Evolutionary conservation across 2,329 filamentous ascomycete species (phyloP), one percentile per base, ranked within the genome.

Genomic region (Fusarium sp.): DNA sequence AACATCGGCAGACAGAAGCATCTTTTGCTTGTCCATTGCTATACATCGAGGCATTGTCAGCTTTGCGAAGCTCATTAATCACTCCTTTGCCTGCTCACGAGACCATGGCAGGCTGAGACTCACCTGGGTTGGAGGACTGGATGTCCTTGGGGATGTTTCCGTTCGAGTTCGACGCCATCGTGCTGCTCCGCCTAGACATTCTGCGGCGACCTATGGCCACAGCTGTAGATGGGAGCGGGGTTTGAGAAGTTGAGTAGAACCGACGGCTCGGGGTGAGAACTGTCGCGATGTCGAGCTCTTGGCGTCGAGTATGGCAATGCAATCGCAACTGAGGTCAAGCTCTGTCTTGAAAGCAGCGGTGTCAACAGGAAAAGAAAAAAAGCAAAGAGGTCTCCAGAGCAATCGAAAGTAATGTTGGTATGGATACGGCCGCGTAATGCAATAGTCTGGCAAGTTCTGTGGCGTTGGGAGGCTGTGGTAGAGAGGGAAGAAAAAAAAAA

Each of bases 1-100:
- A 9, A 89, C 89, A 73, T 94, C 89, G 73, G 90, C 87, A 65
- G 90, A 91, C 50, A 95, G 88, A 52, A 95, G 89, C 75, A 89
- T 88, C 81, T 92, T 93, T 84, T 95, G 94, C 86, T 95, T 95
- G 83, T 95, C 91, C 76, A 90, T 85, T 59, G 87, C 91, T 93
- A 52, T 16, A 42, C 8, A 64, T 18, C 16, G 47, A 25, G 33
- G 52, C n/a, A 52, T 45, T 54, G 50, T 68, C 54, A 71, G 73
- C 33, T 54, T 65, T 25, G 29, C 5, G 58, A 36, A 22, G 11
- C 45, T 20, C 61, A 47, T 40, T 18, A 20, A 25, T 66, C 38
- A 59, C 42, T 52, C 63, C 45, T 27, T 54, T 56, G 42, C 22
- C 22, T 54, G 22, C 27, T 27, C 42, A 22, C 10, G 11, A 45